Base-by-base conservation (phyloP, 176 grass and related monocot species). In the Oryza meridionalis region DNA sequence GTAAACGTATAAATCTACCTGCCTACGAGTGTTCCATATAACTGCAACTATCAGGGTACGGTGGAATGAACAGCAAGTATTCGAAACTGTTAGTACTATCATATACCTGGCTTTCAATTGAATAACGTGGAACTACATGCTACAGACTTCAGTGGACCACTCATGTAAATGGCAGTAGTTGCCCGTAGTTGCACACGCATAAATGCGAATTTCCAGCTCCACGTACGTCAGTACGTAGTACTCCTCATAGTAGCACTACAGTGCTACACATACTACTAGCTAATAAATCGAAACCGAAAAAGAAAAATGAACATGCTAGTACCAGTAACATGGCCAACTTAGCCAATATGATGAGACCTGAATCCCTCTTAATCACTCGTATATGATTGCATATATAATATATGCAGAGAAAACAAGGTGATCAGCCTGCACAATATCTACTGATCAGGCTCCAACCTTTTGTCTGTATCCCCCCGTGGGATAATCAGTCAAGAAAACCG, bases 341-440 rank as follows among this genome's bases (percentile, higher is more conserved):
- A 77, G 14, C 2, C 47, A 63, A 15, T 37, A 37, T 37, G 26
- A 78, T 0, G 3, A 19, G 63, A 21, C 29, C 74, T 78, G 59
- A 13, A 79, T 47, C 80, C 65, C 73, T 74, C 25, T 74, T 38
- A 86, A 79, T 25, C 88, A 62, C 26, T 86, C 79, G 61, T 89
- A 51, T 71, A 55, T 68, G 53, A 76, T 55, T 55, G 59, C 72
- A 58, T 9, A 58, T 58, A 84, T 84, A 76, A 67, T 76, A 76
- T 77, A 51, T 73, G 22, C 43, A 76, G 50, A 78, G 21, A 62
- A 24, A 62, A 62, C n/a, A 90, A 83, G 69, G 68, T 73, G 67
- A 49, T 82, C 75, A 79, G 31, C 75, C 88, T 64, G 80, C 80
- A 86, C 88, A 86, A 67, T 67, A 86, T 86, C 74, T 79, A 79